Base-by-base conservation (phyloP, 2,329 filamentous ascomycete species). In the Cordyceps cateniannulata region DNA sequence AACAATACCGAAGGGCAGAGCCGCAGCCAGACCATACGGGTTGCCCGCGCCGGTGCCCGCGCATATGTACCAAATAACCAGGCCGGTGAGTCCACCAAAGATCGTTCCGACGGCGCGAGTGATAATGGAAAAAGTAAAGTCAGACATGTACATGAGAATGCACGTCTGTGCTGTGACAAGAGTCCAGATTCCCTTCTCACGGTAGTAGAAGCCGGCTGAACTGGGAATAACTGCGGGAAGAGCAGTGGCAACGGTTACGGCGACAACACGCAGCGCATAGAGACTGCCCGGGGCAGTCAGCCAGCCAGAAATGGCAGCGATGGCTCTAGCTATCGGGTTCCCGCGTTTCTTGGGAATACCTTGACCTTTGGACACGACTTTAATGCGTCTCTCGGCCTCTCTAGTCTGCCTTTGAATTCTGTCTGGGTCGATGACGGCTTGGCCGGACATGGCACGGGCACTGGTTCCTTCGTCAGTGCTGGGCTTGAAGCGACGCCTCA, bases 141-240 rank as follows among this genome's bases (percentile, higher is more conserved):
- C 80, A 0, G 78, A 75, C 71, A 81, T 75, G 64, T 81, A 82
- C 10, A 78, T 70, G 1, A 81, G 70, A 2, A 82, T 63, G 1
- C 72, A 73, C 0, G 77, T 79, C 64, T 82, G 80, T 0, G 74
- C 79, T 68, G 79, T 82, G 47, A 83, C 81, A 9, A 82, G 67
- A 0, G 71, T 78, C 80, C 80, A 83, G 0, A 83, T 69, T 0
- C 80, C 79, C 65, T 80, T 81, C 60, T 82, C 75, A 3, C 79
- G 73, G 54, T 80, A 82, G 63, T 75, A 81, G 65, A 83, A 82
- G 1, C 77, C 79, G 0, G 79, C 75, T 1, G 72, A 73, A 27
- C 68, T 66, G 0, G 77, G 75, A 3, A 82, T 69, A 0, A 72
- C 71, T 0, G 75, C 73, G 0, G 79, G 76, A 5, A 82, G 75